Conservation (phyloP, 2,329 filamentous ascomycete species). For the Botrytis deweyae region DNA sequence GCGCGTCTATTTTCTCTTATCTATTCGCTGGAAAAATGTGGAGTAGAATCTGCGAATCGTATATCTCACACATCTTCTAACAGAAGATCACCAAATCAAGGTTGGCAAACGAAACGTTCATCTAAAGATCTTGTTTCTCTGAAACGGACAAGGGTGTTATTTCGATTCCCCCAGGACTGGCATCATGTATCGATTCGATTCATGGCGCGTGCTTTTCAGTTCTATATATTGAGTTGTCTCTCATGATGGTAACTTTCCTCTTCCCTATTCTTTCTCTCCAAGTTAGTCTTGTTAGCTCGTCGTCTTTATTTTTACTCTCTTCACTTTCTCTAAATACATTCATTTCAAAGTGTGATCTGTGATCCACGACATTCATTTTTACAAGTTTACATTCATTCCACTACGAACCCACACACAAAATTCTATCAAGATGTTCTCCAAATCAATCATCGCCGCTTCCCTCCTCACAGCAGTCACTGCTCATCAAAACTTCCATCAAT, state of each 20-base stretch:
- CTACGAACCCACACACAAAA: neutral
- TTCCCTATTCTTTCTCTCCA: neutral
- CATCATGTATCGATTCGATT: neutral
- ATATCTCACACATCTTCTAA: neutral
- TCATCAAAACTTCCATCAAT: constrained; percentile 46
- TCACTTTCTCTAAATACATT: constrained; percentile 1
- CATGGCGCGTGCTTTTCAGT: neutral
- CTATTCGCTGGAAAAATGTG: neutral
- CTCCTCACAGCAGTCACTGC: constrained; percentile 38
- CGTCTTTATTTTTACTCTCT: neutral
- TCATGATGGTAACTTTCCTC: neutral
- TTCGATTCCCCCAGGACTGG: neutral
- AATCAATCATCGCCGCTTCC: constrained; percentile 31
- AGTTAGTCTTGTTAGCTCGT: constrained; percentile 12
- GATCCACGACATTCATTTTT: constrained; percentile 29
- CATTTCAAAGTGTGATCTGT: constrained; percentile 17
- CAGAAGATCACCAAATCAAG: neutral
- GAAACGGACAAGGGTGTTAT: constrained; percentile 2
- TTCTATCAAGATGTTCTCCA: constrained; percentile 34
- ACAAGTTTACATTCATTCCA: constrained; percentile 30
- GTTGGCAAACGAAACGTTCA: neutral
- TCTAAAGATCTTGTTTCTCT: neutral
- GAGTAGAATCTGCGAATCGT: neutral
- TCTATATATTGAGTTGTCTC: constrained; percentile 16
- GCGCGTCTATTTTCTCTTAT: neutral